A percentile compares a stretch with the other conserved stretches of the same genome.
Conservation (phyloP, 2,329 filamentous ascomycete genomes). For the Tolypocladium ovalisporum region DNA sequence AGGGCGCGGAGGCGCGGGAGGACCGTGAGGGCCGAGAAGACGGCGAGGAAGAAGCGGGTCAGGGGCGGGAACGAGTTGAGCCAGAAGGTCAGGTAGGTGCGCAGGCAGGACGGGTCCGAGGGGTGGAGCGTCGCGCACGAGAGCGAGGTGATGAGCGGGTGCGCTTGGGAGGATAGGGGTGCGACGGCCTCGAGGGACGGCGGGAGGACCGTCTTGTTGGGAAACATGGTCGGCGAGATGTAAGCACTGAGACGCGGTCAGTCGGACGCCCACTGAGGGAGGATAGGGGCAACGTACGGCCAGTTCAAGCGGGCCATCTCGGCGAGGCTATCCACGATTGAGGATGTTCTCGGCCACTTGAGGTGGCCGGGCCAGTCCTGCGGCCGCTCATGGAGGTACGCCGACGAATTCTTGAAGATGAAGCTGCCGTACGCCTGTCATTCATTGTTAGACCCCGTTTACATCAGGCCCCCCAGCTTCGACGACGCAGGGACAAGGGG, state of each 20-base stretch:
- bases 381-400: slow-evolving; percentile 69
- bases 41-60: slow-evolving; percentile 63
- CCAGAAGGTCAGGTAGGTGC: slow-evolving; percentile 81
- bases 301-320: slow-evolving; percentile 73
- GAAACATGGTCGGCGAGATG: slow-evolving; percentile 78
- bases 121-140: slow-evolving; percentile 89
- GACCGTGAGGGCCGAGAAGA: slow-evolving; percentile 59
- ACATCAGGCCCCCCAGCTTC: too few relatives aligned
- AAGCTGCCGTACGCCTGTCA: slow-evolving; percentile 25
- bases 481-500: too few relatives aligned
- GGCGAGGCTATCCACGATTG: slow-evolving; percentile 72
- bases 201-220: slow-evolving; percentile 56
- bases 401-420: slow-evolving; percentile 60
- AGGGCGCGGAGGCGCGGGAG: slow-evolving; percentile 58
- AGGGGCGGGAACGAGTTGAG: slow-evolving; percentile 71
- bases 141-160: slow-evolving; percentile 74
- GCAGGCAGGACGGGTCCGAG: slow-evolving; percentile 73
- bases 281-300: slow-evolving; percentile 48
- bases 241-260: slow-evolving; percentile 45
- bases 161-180: slow-evolving; percentile 72
- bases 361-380: slow-evolving; percentile 53
- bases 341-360: slow-evolving; percentile 63
- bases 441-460: not conserved
- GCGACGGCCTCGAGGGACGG: slow-evolving; percentile 55
- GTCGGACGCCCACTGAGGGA: not conserved